Percentiles rank a stretch among this genome's conserved stretches.
Evolutionary conservation across 768 basidiomycete genomes (phyloP).

Genomic region (Mycena albidolilacea): DNA sequence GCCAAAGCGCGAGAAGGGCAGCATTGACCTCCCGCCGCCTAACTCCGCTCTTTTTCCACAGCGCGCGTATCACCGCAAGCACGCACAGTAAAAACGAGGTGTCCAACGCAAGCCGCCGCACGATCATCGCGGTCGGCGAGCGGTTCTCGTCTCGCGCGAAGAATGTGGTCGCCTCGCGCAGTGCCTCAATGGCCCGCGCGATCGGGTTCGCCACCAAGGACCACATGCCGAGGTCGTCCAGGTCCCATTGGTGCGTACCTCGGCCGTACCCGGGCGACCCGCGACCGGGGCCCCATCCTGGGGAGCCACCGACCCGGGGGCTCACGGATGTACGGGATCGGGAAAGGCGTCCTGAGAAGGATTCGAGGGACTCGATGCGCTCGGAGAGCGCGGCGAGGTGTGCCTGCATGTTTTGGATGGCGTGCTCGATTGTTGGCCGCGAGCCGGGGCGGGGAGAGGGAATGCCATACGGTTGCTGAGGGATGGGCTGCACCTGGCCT

Average conservation of each 20-base stretch:
- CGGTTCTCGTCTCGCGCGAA: constrained; percentile 72
- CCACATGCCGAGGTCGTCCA: constrained; percentile 91
- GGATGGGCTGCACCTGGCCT: constrained; percentile 50
- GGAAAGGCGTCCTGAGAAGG: constrained; percentile 56
- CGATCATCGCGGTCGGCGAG: constrained; percentile 76
- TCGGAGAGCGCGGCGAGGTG: constrained; percentile 88
- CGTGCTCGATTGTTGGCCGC: constrained; percentile 74
- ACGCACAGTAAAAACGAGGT: constrained; percentile 80
- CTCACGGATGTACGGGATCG: constrained; percentile 58
- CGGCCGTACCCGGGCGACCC: constrained; percentile 58
- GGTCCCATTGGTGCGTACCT: constrained; percentile 67
- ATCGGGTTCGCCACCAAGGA: constrained; percentile 78
- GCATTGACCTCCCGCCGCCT: constrained; percentile 77
- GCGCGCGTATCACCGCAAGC: constrained; percentile 66
- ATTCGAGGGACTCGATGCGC: constrained; percentile 81
- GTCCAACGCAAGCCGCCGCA: constrained; percentile 84
- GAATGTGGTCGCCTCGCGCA: constrained; percentile 70
- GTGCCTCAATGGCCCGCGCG: constrained; percentile 60
- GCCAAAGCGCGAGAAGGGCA: constrained; percentile 79
- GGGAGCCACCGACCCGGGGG: constrained; percentile 56
- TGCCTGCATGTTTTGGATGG: constrained; percentile 84
- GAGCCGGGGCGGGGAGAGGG: constrained; percentile 61
- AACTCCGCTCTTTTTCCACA: constrained; percentile 80
- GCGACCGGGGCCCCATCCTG: constrained; percentile 56
- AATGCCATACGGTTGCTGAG: constrained; percentile 47